A percentile compares a stretch with the other conserved stretches of the same genome.
Evolutionary conservation across 129 eudicot species (phyloP).

Genomic region (Chrysanthemum lavandulifolium): DNA sequence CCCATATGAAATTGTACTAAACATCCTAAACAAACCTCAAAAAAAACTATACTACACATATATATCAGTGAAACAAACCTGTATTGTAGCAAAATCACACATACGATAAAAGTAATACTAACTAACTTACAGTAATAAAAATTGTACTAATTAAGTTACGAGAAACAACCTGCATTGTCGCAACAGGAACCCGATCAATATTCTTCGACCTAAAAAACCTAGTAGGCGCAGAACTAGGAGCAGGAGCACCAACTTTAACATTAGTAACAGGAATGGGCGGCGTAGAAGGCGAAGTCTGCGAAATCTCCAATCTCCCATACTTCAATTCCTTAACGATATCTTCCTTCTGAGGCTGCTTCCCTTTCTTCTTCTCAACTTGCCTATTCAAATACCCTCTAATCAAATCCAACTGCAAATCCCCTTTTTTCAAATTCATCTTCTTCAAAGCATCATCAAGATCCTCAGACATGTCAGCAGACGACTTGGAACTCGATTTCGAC

Average conservation of each 20-base stretch:
- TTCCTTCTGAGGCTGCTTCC: slow-evolving; percentile 37
- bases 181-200: slow-evolving; percentile 60
- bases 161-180: slow-evolving; percentile 75
- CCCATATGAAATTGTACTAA: too few species aligned
- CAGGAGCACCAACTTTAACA: slow-evolving; percentile 62
- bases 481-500: slow-evolving; percentile 26
- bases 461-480: slow-evolving; percentile 46
- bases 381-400: slow-evolving; percentile 66
- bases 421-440: slow-evolving; percentile 74
- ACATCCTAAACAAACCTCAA: neutral
- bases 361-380: slow-evolving; percentile 70
- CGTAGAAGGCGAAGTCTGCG: slow-evolving; percentile 36
- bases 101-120: neutral
- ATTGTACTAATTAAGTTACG: neutral
- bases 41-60: too few species aligned
- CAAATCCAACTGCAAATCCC: slow-evolving; percentile 79
- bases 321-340: slow-evolving; percentile 61
- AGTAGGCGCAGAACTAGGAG: slow-evolving; percentile 22
- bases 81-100: neutral
- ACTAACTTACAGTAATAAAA: neutral
- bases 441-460: slow-evolving; percentile 67
- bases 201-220: slow-evolving; percentile 85
- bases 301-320: slow-evolving; percentile 70
- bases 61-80: neutral
- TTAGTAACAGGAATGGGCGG: slow-evolving; percentile 35